Evolutionary conservation across 176 grass and related monocot species (phyloP).

Genomic region (Leersia perrieri): DNA sequence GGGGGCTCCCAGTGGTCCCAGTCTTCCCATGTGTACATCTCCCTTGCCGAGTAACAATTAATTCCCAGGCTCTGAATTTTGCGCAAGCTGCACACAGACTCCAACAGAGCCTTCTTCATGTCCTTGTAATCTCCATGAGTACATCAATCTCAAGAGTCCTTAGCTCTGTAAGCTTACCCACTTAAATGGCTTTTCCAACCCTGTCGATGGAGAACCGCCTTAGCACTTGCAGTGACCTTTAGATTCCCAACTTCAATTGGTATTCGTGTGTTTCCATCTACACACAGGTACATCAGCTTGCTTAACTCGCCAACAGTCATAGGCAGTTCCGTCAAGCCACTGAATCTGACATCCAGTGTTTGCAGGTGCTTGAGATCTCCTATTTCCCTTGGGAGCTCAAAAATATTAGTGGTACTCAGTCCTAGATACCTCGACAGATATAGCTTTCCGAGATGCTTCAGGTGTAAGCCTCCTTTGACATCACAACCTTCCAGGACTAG

Average conservation of each 20-base stretch:
- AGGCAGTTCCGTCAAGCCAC: background rate
- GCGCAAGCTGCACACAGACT: too few relatives aligned
- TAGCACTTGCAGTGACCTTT: too few relatives aligned
- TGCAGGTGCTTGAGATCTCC: conserved; percentile 6
- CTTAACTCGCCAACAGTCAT: background rate
- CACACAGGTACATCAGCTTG: background rate
- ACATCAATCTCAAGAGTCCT: too few relatives aligned
- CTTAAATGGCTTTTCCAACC: background rate
- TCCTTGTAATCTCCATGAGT: too few relatives aligned
- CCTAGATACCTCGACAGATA: background rate
- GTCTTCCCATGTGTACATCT: too few relatives aligned
- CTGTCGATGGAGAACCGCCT: background rate
- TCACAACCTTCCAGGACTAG: background rate
- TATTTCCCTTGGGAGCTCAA: conserved; percentile 1
- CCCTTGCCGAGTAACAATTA: too few relatives aligned
- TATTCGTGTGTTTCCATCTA: background rate
- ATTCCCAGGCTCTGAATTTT: too few relatives aligned
- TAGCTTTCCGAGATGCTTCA: too few relatives aligned
- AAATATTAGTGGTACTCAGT: background rate
- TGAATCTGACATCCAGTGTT: background rate
- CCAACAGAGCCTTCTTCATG: too few relatives aligned
- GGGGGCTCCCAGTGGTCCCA: too few relatives aligned
- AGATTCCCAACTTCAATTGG: background rate
- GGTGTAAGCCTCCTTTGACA: background rate
- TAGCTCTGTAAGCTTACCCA: background rate